Base-by-base conservation (phyloP, 257 asterid species). In the Asclepias syriaca region DNA sequence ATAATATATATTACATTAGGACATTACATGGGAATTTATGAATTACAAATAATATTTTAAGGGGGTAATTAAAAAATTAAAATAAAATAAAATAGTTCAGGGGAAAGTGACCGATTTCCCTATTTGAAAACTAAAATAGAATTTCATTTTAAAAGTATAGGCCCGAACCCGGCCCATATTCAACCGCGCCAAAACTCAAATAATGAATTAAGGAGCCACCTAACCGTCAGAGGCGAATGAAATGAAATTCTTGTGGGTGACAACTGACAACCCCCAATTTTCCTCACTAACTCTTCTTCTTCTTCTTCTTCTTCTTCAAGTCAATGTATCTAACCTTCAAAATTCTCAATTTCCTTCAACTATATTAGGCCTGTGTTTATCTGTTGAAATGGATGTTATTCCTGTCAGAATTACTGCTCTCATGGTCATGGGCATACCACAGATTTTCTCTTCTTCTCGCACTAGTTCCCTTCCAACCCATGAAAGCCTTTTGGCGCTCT, bases 391-490 rank as follows among this genome's bases (percentile, higher is more conserved):
- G 56, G 18, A 58, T 3, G 53, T 9, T 16, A 0, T 27, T n/a
- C 24, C 6, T 48, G 16, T 27, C 13, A 13, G 34, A 59, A 60
- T 40, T 27, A 8, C 59, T 71, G 1, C 19, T 16, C 10, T 22
- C 27, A 46, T 72, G 75, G 68, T 22, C 27, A 59, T 72, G 75
- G 68, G 69, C 34, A n/a, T 59, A n/a, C 69, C 69, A 32, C 18
- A 61, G 48, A 3, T 29, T 60, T 27, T 72, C 68, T 5, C 60
- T 68, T 16, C 39, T 69, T 69, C 6, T 72, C 2, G 29, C 43
- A 65, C 24, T 22, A 40, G 27, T 72, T 19, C 9, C 60, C 39
- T 14, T 9, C 59, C 57, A 0, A 46, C 9, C 2, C 34, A 55
- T 21, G 68, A 71, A 71, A 71, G 8, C 13, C 69, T 72, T 59